phyloP scores from a whole-genome alignment of 306 rosid species.

The Mimosa bimucronata region DNA sequence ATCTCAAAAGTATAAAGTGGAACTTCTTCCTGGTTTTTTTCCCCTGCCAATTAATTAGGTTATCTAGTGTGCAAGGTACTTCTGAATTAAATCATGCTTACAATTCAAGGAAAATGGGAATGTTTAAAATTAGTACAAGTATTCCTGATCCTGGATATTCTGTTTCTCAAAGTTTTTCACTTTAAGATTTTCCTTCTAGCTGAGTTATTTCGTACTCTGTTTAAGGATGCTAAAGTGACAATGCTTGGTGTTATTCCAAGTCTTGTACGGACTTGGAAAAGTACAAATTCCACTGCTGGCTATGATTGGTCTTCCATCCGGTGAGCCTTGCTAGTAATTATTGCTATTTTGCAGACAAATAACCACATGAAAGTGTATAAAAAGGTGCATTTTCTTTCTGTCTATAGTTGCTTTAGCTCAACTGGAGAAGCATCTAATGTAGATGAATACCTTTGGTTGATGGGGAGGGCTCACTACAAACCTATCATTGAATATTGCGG shows the following conservation, averaged over 20 bases:
- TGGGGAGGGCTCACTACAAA: constrained; percentile 93
- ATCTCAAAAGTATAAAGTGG: background rate
- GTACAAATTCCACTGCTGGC: constrained; percentile 66
- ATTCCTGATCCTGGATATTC: constrained; percentile 17
- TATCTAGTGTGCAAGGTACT: constrained; percentile 4
- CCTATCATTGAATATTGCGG: constrained; percentile 95
- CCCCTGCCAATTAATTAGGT: background rate
- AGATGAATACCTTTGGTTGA: constrained; percentile 95
- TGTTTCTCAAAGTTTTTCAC: background rate
- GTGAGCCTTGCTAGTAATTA: constrained; percentile 50
- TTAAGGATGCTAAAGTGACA: constrained; percentile 79
- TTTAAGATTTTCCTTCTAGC: constrained; percentile 26
- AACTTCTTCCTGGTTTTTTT: background rate
- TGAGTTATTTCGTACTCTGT: constrained; percentile 15
- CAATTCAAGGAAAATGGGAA: constrained; percentile 11
- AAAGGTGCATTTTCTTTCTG: background rate
- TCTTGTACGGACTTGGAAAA: constrained; percentile 88
- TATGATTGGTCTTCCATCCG: constrained; percentile 90
- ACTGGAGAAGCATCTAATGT: constrained; percentile 94
- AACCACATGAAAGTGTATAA: constrained; percentile 15
- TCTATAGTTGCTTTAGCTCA: constrained; percentile 83
- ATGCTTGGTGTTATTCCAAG: constrained; percentile 98
- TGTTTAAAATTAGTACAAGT: constrained; percentile 1
- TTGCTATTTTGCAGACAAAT: background rate
- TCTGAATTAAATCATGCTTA: background rate